Base-by-base conservation (phyloP, 345 rosid species). In the Lumnitzera racemosa region DNA sequence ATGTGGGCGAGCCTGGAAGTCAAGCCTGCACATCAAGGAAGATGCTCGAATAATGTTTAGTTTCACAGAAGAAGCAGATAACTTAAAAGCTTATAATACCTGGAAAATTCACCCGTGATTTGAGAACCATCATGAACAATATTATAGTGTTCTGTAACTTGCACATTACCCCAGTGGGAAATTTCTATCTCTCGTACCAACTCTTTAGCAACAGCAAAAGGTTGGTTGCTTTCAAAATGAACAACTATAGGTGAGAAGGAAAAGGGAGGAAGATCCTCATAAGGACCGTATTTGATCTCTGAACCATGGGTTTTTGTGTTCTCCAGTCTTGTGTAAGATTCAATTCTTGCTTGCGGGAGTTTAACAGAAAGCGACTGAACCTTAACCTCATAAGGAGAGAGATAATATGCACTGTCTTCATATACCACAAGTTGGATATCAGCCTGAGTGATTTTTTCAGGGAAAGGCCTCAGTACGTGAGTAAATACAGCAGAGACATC, bases 121-220 rank as follows among this genome's bases (percentile, higher is more conserved):
- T 83, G 80, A 65, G 97, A 91, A 53, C 97, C 97, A 13, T 77
- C 83, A 66, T 95, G 96, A 51, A 79, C 68, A 27, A 95, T 51
- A 48, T 78, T 77, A 70, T 95, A 95, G 72, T 95, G 78, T 72
- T 95, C 99, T 0, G 97, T 85, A 51, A 95, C 74, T 72, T 88
- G 95, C 60, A 95, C 89, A 47, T 87, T 85, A 53, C 97, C 97
- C 99, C 99, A 95, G 23, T 88, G 97, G 55, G 99, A 95, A 66
- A 95, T 82, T 73, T 90, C 96, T 64, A 95, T 82, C 75, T 95
- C 99, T 55, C 95, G 72, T 47, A 84, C 87, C 53, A 94, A 76
- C 73, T 85, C 89, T 65, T 64, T 66, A 56, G 95, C 96, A 61
- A 85, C 86, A 69, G 92, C 81, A 59, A 90, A 90, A 12, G 96